phyloP scores from a whole-genome alignment of 352 stramenopile genomes.

The Phytopythium mirpurense region DNA sequence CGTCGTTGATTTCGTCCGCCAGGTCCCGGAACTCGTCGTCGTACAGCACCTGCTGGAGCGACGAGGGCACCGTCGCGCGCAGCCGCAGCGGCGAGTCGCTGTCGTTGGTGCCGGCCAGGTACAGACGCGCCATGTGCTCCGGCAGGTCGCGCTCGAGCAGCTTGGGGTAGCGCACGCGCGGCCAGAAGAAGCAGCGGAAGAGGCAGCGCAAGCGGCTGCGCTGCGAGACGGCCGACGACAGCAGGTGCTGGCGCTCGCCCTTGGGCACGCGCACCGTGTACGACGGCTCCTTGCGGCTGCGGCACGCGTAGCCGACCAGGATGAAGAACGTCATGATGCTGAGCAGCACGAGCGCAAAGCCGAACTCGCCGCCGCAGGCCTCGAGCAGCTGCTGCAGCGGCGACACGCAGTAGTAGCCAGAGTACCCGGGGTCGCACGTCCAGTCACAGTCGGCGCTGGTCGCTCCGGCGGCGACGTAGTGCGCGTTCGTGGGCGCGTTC shows the following conservation, averaged over 20 bases:
- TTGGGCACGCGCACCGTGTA: constrained; percentile 41
- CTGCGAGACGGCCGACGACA: constrained; percentile 54
- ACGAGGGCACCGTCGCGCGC: constrained; percentile 44
- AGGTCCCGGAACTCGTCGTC: constrained; percentile 59
- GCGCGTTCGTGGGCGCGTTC: constrained; percentile 62
- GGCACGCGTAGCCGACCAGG: constrained; percentile 62
- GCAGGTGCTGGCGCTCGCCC: constrained; percentile 58
- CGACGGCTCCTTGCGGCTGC: constrained; percentile 61
- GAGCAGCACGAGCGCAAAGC: constrained; percentile 60
- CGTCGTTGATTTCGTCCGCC: constrained; percentile 61
- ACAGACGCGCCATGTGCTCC: constrained; percentile 78
- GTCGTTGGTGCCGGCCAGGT: constrained; percentile 64
- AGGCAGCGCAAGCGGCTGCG: constrained; percentile 49
- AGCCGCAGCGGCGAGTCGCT: constrained; percentile 53
- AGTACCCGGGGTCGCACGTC: constrained; percentile 76
- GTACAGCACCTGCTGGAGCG: constrained; percentile 64
- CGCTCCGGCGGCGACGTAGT: constrained; percentile 48
- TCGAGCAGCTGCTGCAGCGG: constrained; percentile 73
- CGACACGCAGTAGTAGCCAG: constrained; percentile 62
- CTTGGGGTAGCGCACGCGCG: constrained; percentile 70
- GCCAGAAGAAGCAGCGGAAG: constrained; percentile 69
- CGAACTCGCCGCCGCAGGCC: constrained; percentile 68
- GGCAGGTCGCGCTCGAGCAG: constrained; percentile 72
- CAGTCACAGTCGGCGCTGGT: constrained; percentile 56
- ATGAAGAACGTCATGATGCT: constrained; percentile 69